Evolutionary conservation across 495 filamentous ascomycete genomes (phyloP), one percentile per base, ranked within the genome.

Genomic region (Neurospora cerealis): DNA sequence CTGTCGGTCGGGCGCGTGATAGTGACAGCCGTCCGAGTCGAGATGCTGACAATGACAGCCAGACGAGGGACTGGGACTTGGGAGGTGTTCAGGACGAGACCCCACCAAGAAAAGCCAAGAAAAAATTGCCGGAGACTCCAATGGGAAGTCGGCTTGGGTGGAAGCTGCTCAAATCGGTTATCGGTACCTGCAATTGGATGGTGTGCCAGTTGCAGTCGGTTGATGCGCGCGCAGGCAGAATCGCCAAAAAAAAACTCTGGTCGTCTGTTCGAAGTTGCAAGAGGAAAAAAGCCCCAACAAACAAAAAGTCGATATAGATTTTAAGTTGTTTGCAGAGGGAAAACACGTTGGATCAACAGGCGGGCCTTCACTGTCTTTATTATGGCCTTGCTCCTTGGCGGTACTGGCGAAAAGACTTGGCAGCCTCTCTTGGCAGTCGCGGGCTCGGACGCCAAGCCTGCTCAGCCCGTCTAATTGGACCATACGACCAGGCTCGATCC

Each of bases 371-470:
- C 54, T 81, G 78, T 84, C 81, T 83, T 85, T 84, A 83, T 83
- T 83, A 80, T 81, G 81, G 77, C 72, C 75, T 76, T 81, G 77
- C 77, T 73, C 83, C 81, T 72, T 83, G 80, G 82, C 83, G 76
- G 79, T 83, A 80, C 79, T 79, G 83, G 84, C 82, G 78, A 81
- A 82, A 83, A 82, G 79, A 77, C 83, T 84, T 85, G 83, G 83
- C 83, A 79, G 74, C 77, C 75, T 75, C 36, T 60, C 81, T 83
- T 81, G 84, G 84, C 82, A 78, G 77, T 81, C 79, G 78, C 72
- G 79, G 79, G 74, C 74, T 78, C 75, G 75, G 76, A 71, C 74
- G 75, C 77, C 75, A 77, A 75, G 76, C 54, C 54, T 62, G 54
- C 54, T 62, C 54, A 62, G 54, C 38, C 13, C 34, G 36, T 40